Evolutionary conservation across 306 rosid species (phyloP), one percentile per base, ranked within the genome.

Genomic region (Clitoria ternatea): DNA sequence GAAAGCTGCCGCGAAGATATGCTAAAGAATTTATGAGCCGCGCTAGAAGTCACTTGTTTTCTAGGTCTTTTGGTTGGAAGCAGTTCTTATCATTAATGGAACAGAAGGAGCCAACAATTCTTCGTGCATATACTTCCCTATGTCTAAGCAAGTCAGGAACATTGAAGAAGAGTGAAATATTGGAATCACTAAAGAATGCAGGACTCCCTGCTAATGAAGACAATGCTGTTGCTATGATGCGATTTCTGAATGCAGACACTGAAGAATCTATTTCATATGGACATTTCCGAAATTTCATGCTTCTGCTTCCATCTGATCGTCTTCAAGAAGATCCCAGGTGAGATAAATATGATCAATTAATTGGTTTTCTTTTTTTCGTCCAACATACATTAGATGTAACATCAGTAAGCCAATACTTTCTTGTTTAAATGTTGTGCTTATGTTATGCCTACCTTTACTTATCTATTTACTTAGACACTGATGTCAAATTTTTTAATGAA

Each of bases 281-380:
- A 29, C 97, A 91, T 86, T 95, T 95, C 55, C 94, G 97, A 27
- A 91, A 95, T 81, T 95, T 91, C 83, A 95, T 95, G 99, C 91
- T 95, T 66, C 74, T 95, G 59, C 99, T 95, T 69, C 99, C 99
- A 40, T 91, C 97, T 54, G 96, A 95, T 70, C 92, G 99, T 36
- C 92, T 95, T 81, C 97, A 89, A 66, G 99, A 91, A 59, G 99
- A 95, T 87, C 99, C 99, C 65, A 84, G 99, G 99, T 91, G 80
- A 83, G 85, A 73, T 64, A 24, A 19, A 61, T 69, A 66, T 81
- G 69, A 48, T 84, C 23, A 66, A 74, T 60, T 74, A 27, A 62
- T 20, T 29, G 53, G 15, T 19, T 59, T 54, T 75, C 61, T 44
- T 61, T 72, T 27, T 26, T 14, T 24, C 1, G 4, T 27, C 0